Conservation (phyloP, 495 filamentous ascomycete species). For the Penicillium verhagenii region DNA sequence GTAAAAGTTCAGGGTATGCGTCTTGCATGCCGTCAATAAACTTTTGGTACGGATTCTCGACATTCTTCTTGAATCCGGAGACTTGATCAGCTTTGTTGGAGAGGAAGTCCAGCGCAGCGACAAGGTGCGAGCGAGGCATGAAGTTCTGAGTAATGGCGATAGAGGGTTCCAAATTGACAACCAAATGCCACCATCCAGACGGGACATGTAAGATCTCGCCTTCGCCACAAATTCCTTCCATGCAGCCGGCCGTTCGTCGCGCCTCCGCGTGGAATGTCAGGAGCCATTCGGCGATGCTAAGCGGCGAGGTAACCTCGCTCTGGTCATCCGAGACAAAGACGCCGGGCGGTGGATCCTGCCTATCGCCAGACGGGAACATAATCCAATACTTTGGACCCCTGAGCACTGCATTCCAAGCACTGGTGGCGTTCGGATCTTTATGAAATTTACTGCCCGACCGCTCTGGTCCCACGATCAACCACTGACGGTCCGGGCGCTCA, state of each 20-base stretch:
- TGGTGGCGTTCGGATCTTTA: slow-evolving; percentile 76
- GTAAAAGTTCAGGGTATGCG: slow-evolving; percentile 62
- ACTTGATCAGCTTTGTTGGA: slow-evolving; percentile 79
- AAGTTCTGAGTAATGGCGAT: slow-evolving; percentile 98
- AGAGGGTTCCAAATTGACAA: slow-evolving; percentile 79
- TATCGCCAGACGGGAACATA: slow-evolving; percentile 74
- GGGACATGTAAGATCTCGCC: slow-evolving; percentile 95
- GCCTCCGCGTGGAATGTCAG: slow-evolving; percentile 89
- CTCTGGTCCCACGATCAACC: slow-evolving; percentile 90
- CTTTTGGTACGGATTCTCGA: slow-evolving; percentile 69
- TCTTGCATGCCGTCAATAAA: slow-evolving; percentile 71
- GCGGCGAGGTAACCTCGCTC: slow-evolving; percentile 90
- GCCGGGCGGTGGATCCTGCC: slow-evolving; percentile 70
- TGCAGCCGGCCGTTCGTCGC: slow-evolving; percentile 70
- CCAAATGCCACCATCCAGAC: slow-evolving; percentile 93
- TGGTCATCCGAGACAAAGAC: slow-evolving; percentile 90
- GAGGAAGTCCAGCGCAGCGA: slow-evolving; percentile 76
- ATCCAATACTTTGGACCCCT: slow-evolving; percentile 97
- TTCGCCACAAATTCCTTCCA: slow-evolving; percentile 81
- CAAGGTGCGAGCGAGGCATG: slow-evolving; percentile 73
- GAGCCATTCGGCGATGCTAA: slow-evolving; percentile 96
- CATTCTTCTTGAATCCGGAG: slow-evolving; percentile 75
- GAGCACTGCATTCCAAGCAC: slow-evolving; percentile 95
- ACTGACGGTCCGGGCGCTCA: slow-evolving; percentile 82
- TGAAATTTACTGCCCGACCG: slow-evolving; percentile 95